These are phyloP conservation scores for Conringia planisiliqua DNA, from an alignment of 345 rosid species.

Conservation along the genomic window DNA sequence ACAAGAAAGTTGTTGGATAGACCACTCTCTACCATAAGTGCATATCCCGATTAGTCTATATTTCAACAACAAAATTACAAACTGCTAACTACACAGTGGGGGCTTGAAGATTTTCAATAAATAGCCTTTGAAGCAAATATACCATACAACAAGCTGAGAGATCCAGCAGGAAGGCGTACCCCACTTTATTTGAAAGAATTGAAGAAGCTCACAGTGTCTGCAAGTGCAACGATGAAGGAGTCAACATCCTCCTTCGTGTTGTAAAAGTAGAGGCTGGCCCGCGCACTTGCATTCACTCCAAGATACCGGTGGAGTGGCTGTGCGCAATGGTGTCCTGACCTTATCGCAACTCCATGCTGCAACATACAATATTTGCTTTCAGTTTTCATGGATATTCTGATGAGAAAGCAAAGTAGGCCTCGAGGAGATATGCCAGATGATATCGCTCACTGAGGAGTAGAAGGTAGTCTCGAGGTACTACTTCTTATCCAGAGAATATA, in stretches of 20 bases:
- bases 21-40: background rate
- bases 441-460: background rate
- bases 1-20: background rate
- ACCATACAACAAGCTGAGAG: constrained; percentile 2
- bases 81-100: constrained; percentile 12
- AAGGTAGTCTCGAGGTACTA: background rate
- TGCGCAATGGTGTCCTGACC: constrained; percentile 97
- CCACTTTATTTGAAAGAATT: constrained; percentile 56
- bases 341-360: constrained; percentile 97
- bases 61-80: background rate
- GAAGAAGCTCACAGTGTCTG: constrained; percentile 76
- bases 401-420: background rate
- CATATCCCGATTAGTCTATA: background rate
- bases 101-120: background rate
- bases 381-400: background rate
- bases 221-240: constrained; percentile 59
- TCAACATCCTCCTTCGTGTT: constrained; percentile 90
- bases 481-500: background rate
- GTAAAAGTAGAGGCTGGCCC: constrained; percentile 93
- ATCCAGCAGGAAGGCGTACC: background rate
- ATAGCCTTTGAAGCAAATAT: constrained; percentile 2
- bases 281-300: constrained; percentile 82
- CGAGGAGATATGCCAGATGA: background rate
- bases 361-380: constrained; percentile 10
- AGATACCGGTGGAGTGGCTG: constrained; percentile 87